Conservation (phyloP, 2,329 filamentous ascomycete species). For the Fusarium tanahbumbuense region DNA sequence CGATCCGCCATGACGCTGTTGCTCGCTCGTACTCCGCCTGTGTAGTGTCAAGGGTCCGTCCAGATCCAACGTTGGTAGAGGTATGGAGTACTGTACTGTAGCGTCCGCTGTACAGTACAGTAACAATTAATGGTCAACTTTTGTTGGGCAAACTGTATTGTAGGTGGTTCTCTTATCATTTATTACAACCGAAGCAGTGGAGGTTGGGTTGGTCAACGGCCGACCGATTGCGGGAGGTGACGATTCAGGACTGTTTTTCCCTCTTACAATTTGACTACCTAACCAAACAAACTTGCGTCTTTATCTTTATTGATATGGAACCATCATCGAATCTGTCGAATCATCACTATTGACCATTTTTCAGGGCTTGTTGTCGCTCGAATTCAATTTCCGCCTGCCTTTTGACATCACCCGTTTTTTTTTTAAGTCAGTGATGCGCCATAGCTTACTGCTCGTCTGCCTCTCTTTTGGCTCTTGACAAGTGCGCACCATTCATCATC, state of each 20-base stretch:
- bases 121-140: slow-evolving; percentile 21
- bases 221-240: slow-evolving; percentile 26
- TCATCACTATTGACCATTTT: not conserved
- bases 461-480: slow-evolving; percentile 17
- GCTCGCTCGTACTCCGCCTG: slow-evolving; percentile 23
- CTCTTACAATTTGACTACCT: slow-evolving; percentile 4
- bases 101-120: slow-evolving; percentile 26
- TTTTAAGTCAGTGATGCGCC: slow-evolving; percentile 23
- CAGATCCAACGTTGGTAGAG: slow-evolving; percentile 31
- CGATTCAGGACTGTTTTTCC: slow-evolving; percentile 10
- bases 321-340: not conserved
- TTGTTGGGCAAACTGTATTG: slow-evolving; percentile 31
- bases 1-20: slow-evolving; percentile 39
- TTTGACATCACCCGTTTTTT: slow-evolving; percentile 4
- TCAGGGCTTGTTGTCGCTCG: not conserved
- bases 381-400: not conserved
- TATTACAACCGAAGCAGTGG: slow-evolving; percentile 16
- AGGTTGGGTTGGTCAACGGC: slow-evolving; percentile 12
- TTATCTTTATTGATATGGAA: slow-evolving; percentile 31
- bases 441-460: slow-evolving; percentile 9
- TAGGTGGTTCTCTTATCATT: slow-evolving; percentile 38
- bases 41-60: slow-evolving; percentile 27
- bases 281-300: slow-evolving; percentile 12
- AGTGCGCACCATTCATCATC: slow-evolving; percentile 6
- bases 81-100: slow-evolving; percentile 27